These are phyloP conservation scores for Gynostemma pentaphyllum DNA, from an alignment of 306 rosid genomes.

Conservation along the genomic window DNA sequence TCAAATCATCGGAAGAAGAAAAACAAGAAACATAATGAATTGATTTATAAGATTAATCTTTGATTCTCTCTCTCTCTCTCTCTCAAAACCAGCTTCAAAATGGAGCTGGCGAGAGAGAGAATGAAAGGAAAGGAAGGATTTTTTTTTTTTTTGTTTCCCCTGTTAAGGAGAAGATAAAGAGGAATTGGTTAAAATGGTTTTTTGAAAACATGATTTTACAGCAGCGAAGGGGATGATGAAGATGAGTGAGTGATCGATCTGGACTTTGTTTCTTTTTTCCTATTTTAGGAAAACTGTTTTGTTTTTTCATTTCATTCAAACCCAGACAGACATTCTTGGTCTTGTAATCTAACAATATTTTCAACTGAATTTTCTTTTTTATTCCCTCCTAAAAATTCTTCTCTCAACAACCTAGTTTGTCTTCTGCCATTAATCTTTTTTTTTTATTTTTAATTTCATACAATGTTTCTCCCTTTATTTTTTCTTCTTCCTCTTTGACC, in stretches of 20 bases:
- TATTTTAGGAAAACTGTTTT: conserved; percentile 13
- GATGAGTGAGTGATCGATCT: conserved; percentile 21
- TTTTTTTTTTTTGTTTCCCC: too few species aligned
- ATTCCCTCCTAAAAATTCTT: too few species aligned
- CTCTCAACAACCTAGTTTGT: too few species aligned
- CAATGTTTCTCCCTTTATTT: background rate
- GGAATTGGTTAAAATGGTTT: background rate
- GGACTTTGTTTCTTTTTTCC: conserved; percentile 9
- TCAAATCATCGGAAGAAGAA: background rate
- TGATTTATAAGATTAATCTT: background rate
- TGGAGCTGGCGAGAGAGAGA: background rate
- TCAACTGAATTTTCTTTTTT: too few species aligned
- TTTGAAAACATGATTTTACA: background rate
- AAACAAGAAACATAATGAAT: too few species aligned
- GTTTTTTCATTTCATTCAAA: too few species aligned
- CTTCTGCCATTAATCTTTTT: too few species aligned
- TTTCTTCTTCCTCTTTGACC: background rate
- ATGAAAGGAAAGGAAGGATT: too few species aligned
- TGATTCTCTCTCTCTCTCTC: background rate
- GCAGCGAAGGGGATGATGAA: background rate
- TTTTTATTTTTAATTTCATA: background rate
- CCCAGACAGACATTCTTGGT: background rate
- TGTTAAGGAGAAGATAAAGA: background rate
- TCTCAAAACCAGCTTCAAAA: background rate
- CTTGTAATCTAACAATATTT: too few species aligned